Base-by-base conservation (phyloP, 2,329 filamentous ascomycete species). In the Fusarium verticillioides region DNA sequence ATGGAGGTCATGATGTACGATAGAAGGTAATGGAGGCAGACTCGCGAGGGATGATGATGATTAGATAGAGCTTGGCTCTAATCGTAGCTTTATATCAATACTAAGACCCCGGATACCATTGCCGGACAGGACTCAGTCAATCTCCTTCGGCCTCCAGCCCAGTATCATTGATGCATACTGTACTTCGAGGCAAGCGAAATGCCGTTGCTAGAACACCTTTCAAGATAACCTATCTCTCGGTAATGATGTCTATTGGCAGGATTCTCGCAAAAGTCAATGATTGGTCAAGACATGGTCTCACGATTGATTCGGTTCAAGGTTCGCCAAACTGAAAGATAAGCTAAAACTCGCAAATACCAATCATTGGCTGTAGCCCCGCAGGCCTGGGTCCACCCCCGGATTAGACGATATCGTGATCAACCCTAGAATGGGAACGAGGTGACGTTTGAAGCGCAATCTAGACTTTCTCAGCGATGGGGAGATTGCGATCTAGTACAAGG, bases 71-170 rank as follows among this genome's bases (percentile, higher is more conserved):
- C 16, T 19, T 26, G 42, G 23, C 16, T 44, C 0, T 1, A 44
- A 12, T 1, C 0, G 10, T 3, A 26, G 5, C 42, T 26, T 44
- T 26, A 44, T 44, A 43, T 11, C 1, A 4, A 2, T 23, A 5
- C 40, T 23, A 23, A 23, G n/a, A 23, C 16, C 40, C 16, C 4
- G 16, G 42, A 26, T 19, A 44, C 7, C 16, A 44, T 26, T 44
- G 16, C 42, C 10, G 16, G 3, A 9, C 18, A 10, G 4, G 8
- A 5, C 23, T 4, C 23, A 16, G 3, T 23, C 40, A 0, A n/a
- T 10, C 7, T 12, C 4, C 42, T 26, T 19, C 5, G 16, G 16
- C 16, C 0, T 8, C 10, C 19, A 19, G 5, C 16, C 1, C 10
- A 16, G 9, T 23, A 42, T 42, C 40, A 23, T 42, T 5, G n/a